Base-by-base conservation (phyloP, 2,329 filamentous ascomycete genomes). In the Harringtonia lauricola region DNA sequence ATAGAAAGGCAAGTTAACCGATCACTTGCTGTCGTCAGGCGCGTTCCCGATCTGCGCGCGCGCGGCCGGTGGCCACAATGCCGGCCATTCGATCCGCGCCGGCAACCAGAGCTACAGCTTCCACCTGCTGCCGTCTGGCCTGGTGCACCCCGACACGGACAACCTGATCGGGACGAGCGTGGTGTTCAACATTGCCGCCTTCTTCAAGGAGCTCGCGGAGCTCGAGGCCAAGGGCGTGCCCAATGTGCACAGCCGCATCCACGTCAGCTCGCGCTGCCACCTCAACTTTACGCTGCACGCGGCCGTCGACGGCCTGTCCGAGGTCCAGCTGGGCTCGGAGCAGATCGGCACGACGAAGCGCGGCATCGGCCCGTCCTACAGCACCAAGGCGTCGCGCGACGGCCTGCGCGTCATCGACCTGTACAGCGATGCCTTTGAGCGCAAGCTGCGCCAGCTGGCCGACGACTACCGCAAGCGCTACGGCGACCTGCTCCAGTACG, bases 161-260 rank as follows among this genome's bases (percentile, higher is more conserved):
- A 89, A 88, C 64, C 66, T 89, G 45, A 82, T 89, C 57, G 84
- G 83, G 47, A 81, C 79, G 39, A 81, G 70, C 38, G 72, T 76
- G 34, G 75, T 85, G 47, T 78, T 86, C 51, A 75, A 86, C 60
- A 70, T 83, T 29, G 48, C 59, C 8, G 59, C 52, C 34, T 68
- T 68, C 51, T 67, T 67, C 54, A 57, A 53, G 31, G 66, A 70
- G 53, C 58, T 69, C 17, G 44, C 54, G 7, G 60, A 59, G 28
- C 59, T 70, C 10, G 59, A 66, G 33, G 55, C 55, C 18, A 64
- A 67, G 54, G 61, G 59, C n/a, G 55, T 67, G 18, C 39, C 47
- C 39, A 50, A 52, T 39, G 61, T 66, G 18, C 57, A 57, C 49
- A 64, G 70, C 37, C 63, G 69, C 51, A 76, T 85, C 52, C 73